Conservation (phyloP, 2,329 filamentous ascomycete species). For the Fusarium tanahbumbuense region DNA sequence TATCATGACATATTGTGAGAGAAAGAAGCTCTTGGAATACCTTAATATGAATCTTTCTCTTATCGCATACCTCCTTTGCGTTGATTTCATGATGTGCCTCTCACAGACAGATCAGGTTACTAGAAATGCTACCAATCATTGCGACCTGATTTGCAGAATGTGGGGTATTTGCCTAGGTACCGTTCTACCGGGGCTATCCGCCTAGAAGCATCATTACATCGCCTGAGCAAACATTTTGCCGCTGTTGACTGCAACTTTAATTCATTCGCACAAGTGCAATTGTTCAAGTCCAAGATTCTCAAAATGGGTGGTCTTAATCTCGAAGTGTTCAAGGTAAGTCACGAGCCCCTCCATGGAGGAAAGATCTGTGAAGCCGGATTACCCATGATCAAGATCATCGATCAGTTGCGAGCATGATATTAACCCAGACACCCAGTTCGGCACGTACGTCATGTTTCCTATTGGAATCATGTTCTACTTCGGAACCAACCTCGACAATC, state of each 20-base stretch:
- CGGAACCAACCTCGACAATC: constrained; percentile 94
- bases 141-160: constrained; percentile 9
- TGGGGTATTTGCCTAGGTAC: constrained; percentile 27
- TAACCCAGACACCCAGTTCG: constrained; percentile 72
- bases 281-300: constrained; percentile 11
- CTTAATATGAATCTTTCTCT: background rate
- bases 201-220: constrained; percentile 37
- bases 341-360: background rate
- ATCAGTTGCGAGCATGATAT: background rate
- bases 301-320: constrained; percentile 84
- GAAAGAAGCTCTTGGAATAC: constrained; percentile 1
- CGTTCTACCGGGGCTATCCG: constrained; percentile 41
- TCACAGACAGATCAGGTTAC: constrained; percentile 7
- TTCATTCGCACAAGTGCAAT: constrained; percentile 7
- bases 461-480: constrained; percentile 99
- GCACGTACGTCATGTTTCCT: constrained; percentile 98
- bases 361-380: background rate
- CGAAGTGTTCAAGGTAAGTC: constrained; percentile 88
- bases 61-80: background rate
- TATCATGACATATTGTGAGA: constrained; percentile 12
- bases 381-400: background rate
- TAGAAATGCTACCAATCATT: constrained; percentile 32
- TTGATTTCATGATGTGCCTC: constrained; percentile 4
- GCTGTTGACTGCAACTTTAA: constrained; percentile 24
- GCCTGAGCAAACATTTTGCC: constrained; percentile 33